Base-by-base conservation (phyloP, 768 basidiomycete genomes). In the Tricholoma furcatifolium region DNA sequence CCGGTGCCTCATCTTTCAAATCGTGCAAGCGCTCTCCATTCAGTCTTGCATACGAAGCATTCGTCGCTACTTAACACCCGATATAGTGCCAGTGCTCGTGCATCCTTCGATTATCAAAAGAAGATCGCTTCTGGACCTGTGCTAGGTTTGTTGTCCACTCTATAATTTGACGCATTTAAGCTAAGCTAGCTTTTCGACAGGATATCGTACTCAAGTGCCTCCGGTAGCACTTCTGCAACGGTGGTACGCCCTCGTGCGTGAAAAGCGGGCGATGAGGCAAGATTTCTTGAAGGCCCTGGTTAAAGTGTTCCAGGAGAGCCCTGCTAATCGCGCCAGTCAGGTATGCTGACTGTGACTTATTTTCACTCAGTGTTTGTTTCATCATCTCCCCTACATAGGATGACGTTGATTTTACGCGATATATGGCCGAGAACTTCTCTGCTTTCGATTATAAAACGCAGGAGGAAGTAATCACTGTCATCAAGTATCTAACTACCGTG, bases 401-500 rank as follows among this genome's bases (percentile, higher is more conserved):
- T 55, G 91, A 97, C 61, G 77, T 95, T 48, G 83, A 88, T 44
- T 93, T 98, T 64, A 80, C 80, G 4, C 86, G 94, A 50, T 99
- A 93, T 71, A 90, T 98, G 83, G 87, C 92, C 0, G 97, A 98
- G 66, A 98, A 98, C 63, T 87, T 98, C 53, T 80, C 94, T 1
- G 75, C 87, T 0, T 83, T 99, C 55, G 94, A 98, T 31, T 98
- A 95, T 76, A 98, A 93, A 73, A 91, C 92, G 0, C 87, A 89
- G 61, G 97, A 99, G 68, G 97, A 98, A 70, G 85, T 88, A 4
- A 72, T 98, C 47, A 85, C 88, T 4, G 85, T 98, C 20, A 82
- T 97, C 64, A 89, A 88, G 54, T 79, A 81, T 50, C 76, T 95
- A 51, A 93, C 91, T 8, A 72, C 79, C 15, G 77, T 88, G 20